Conservation (phyloP, 257 asterid genomes). For the Gardenia jasminoides region DNA sequence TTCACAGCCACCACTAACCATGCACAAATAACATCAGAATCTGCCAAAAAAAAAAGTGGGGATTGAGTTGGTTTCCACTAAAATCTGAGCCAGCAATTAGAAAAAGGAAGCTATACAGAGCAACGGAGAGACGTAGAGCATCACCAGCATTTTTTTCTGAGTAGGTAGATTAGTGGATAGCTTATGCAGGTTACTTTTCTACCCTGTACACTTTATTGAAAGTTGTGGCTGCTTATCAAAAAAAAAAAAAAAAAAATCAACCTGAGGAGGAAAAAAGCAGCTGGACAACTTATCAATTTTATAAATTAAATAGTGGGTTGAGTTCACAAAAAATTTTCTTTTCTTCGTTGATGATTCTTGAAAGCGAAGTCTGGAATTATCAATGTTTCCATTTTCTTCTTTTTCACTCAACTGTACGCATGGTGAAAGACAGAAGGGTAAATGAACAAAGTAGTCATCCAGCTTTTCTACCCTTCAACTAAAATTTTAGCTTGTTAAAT, state of each 20-base stretch:
- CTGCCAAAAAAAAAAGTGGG: not conserved
- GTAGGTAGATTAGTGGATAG: slow-evolving; percentile 6
- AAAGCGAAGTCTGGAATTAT: not conserved
- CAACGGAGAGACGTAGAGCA: not conserved
- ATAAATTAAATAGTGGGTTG: not conserved
- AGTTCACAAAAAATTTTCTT: not conserved
- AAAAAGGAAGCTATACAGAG: not conserved
- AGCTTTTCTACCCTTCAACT: too few species aligned
- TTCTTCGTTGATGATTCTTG: not conserved
- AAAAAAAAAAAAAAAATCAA: not conserved
- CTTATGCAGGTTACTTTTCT: not conserved
- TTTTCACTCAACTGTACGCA: not conserved
- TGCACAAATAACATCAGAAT: not conserved
- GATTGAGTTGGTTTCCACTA: slow-evolving; percentile 13
- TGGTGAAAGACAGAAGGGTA: not conserved
- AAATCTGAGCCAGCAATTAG: not conserved
- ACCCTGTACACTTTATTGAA: not conserved
- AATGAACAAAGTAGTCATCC: too few species aligned
- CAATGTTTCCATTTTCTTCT: too few species aligned
- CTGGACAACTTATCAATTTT: not conserved
- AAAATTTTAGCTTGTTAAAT: too few species aligned
- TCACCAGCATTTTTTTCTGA: not conserved
- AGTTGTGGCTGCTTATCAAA: slow-evolving; percentile 10
- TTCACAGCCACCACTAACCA: not conserved
- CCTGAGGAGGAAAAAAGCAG: not conserved